Conservation (phyloP, 345 rosid genomes). For the Durio zibethinus region DNA sequence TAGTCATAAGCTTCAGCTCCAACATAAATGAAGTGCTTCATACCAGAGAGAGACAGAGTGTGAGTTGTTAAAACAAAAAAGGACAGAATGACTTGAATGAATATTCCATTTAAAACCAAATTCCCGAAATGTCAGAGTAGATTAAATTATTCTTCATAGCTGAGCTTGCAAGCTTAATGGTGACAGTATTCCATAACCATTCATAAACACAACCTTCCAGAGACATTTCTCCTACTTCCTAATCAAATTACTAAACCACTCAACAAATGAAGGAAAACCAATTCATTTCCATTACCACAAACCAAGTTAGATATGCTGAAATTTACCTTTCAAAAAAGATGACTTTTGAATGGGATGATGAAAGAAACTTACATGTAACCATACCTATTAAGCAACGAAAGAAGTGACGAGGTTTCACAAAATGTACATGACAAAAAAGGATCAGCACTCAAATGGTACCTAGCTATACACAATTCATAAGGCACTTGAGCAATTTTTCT, state of each 20-base stretch:
- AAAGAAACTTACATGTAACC: not conserved
- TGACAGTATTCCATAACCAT: not conserved
- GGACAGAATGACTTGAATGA: slow-evolving; percentile 40
- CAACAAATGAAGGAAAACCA: slow-evolving; percentile 1
- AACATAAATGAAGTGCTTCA: slow-evolving; percentile 32
- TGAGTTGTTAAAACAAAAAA: slow-evolving; percentile 71
- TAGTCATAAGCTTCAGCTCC: not conserved
- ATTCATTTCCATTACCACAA: not conserved
- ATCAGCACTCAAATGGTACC: not conserved
- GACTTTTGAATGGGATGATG: not conserved
- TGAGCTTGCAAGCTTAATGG: not conserved
- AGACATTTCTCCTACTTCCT: not conserved
- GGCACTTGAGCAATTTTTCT: not conserved
- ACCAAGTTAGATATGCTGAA: not conserved
- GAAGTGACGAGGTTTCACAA: not conserved
- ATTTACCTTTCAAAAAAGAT: not conserved
- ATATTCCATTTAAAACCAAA: not conserved
- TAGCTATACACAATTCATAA: not conserved
- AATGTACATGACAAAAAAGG: not conserved
- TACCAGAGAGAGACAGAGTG: slow-evolving; percentile 33
- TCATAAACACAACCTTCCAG: not conserved
- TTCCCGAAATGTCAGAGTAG: slow-evolving; percentile 19
- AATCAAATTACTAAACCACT: not conserved
- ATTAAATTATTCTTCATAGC: slow-evolving; percentile 47
- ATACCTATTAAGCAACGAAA: not conserved